phyloP scores from a whole-genome alignment of 768 basidiomycete genomes.

The Leccinum arenicola region DNA sequence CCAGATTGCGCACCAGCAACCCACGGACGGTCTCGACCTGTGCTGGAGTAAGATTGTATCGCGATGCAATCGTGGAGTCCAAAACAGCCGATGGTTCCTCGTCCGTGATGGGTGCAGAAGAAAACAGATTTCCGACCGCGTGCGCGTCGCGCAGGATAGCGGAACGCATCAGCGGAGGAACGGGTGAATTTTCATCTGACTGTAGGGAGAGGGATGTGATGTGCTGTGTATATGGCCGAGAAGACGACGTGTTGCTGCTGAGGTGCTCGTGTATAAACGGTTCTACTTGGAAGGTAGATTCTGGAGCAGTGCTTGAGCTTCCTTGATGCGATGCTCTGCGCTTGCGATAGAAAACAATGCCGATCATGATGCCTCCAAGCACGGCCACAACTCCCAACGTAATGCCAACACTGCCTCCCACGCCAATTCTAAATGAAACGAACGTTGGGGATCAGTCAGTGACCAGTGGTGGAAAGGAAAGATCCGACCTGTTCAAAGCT shows the following conservation, averaged over 20 bases:
- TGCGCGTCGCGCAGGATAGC: slow-evolving; percentile 15
- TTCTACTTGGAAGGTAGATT: background rate
- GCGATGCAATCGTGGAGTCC: background rate
- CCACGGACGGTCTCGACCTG: slow-evolving; percentile 15
- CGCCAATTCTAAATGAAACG: slow-evolving; percentile 6
- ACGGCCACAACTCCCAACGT: slow-evolving; percentile 12
- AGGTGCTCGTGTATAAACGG: slow-evolving; percentile 9
- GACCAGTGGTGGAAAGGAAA: background rate
- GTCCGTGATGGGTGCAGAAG: background rate
- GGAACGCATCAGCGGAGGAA: slow-evolving; percentile 9
- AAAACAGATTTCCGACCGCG: background rate
- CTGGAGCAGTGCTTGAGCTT: background rate
- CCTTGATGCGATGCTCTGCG: background rate
- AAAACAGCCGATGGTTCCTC: background rate
- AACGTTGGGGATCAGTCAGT: slow-evolving; percentile 2
- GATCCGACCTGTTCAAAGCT: slow-evolving; percentile 6
- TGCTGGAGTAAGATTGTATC: slow-evolving; percentile 7
- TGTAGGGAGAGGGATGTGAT: background rate
- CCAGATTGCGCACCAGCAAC: slow-evolving; percentile 1
- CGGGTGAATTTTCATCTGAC: background rate
- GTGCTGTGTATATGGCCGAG: background rate
- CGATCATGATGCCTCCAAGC: background rate
- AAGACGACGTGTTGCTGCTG: background rate
- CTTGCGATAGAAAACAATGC: slow-evolving; percentile 9
- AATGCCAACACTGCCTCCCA: slow-evolving; percentile 15